Base-by-base conservation (phyloP, 306 rosid genomes). In the Adenanthera pavonina region DNA sequence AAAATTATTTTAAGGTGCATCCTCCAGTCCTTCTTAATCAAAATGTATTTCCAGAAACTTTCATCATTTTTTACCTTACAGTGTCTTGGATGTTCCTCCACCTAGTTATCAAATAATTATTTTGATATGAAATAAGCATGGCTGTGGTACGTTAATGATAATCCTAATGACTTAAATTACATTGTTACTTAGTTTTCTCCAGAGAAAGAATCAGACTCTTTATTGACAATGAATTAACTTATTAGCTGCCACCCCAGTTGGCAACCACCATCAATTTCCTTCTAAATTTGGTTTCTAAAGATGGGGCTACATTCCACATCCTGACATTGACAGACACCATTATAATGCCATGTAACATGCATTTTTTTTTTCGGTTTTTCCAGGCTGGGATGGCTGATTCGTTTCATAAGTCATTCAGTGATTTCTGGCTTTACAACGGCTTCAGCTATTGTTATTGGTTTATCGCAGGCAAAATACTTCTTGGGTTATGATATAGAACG, bases 321-420 rank as follows among this genome's bases (percentile, higher is more conserved):
- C 53, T 73, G 49, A 25, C 36, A 16, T 49, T 61, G 36, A 40
- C 12, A 15, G 8, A 5, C 15, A 25, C 54, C 12, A 25, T 11
- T 70, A 40, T 43, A 41, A 36, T 75, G 59, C 43, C n/a, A 7
- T 2, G 8, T 41, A 70, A 57, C 30, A 51, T 62, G 69, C 48
- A 4, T 81, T 10, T 84, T 17, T 66, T 65, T 83, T 71, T 75
- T 4, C 84, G 78, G 82, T 61, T 25, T 48, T 90, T 85, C 77
- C 96, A 95, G 99, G 94, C 97, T 95, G 51, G 99, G 99, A 75
- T 95, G 99, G 99, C 85, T 95, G 86, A 83, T 95, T 85, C 97
- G 99, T 79, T 95, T 95, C 80, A 93, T 95, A 85, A 93, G 96
- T 85, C 99, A 95, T 92, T 92, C 99, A 15, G 99, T 95, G 86